A percentile compares a stretch with the other conserved stretches of the same genome.
Evolutionary conservation across 176 grass and related monocot genomes (phyloP).

Genomic region (bread wheat (Triticum aestivum)): DNA sequence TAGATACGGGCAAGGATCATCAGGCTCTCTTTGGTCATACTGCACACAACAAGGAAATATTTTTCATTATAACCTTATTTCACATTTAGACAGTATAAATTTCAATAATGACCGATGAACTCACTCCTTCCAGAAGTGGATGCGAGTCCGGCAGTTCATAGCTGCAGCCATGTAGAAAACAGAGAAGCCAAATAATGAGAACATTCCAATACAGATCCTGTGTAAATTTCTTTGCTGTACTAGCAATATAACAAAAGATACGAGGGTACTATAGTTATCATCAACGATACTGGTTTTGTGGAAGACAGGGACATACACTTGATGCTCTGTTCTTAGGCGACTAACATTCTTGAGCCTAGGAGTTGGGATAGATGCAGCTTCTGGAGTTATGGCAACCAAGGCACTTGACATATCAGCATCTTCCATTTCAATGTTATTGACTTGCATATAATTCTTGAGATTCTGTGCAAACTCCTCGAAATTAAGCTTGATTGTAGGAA

Average conservation of each 20-base stretch:
- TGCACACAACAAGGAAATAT: conserved; percentile 41
- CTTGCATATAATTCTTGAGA: conserved; percentile 71
- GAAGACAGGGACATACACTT: conserved; percentile 63
- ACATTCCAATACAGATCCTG: not conserved
- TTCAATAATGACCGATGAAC: conserved; percentile 24
- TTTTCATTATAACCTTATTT: not conserved
- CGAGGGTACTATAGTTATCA: not conserved
- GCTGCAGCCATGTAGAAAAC: conserved; percentile 41
- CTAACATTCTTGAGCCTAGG: conserved; percentile 79
- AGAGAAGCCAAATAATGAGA: conserved; percentile 15
- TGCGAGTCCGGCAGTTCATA: conserved; percentile 85
- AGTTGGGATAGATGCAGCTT: conserved; percentile 68
- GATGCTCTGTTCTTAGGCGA: conserved; percentile 86
- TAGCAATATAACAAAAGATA: not conserved
- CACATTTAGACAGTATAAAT: not conserved
- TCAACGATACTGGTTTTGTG: not conserved
- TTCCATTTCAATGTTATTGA: conserved; percentile 74
- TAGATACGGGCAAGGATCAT: conserved; percentile 77
- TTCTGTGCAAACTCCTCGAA: conserved; percentile 70
- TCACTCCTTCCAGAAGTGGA: conserved; percentile 62
- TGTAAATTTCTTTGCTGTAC: not conserved
- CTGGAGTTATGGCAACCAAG: conserved; percentile 62
- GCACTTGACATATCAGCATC: conserved; percentile 79
- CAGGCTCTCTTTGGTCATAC: conserved; percentile 66
- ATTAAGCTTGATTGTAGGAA: conserved; percentile 82